A percentile compares a stretch with the other conserved stretches of the same genome.
phyloP scores from a whole-genome alignment of 768 basidiomycete species.

The Pleurotus salmoneostramineus region DNA sequence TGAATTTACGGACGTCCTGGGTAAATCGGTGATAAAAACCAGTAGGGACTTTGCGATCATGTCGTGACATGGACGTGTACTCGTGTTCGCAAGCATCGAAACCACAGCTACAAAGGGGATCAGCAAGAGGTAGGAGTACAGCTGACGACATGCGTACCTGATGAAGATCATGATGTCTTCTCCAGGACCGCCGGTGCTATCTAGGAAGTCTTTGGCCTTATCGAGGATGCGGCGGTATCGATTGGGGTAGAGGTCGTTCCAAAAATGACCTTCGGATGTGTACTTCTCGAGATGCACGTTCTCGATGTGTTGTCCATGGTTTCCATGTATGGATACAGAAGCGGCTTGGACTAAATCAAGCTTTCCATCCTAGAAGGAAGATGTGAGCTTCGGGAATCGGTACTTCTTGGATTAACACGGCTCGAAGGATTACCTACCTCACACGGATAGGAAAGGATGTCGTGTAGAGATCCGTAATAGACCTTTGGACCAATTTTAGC shows the following conservation, averaged over 20 bases:
- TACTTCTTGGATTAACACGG: not conserved
- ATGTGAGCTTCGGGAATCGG: not conserved
- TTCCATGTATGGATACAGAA: conserved; percentile 71
- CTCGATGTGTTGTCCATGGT: conserved; percentile 85
- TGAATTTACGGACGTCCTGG: conserved; percentile 61
- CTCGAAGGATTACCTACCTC: conserved; percentile 45
- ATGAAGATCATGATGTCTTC: conserved; percentile 82
- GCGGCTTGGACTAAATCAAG: conserved; percentile 78
- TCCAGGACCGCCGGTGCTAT: conserved; percentile 57
- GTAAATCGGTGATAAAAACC: conserved; percentile 86
- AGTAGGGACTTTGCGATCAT: conserved; percentile 83
- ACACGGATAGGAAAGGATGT: conserved; percentile 89
- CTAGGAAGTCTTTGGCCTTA: conserved; percentile 68
- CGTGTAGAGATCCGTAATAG: conserved; percentile 93
- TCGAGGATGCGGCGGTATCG: conserved; percentile 59
- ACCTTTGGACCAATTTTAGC: conserved; percentile 50
- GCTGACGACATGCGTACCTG: conserved; percentile 45
- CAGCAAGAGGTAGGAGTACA: not conserved
- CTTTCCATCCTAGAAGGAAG: conserved; percentile 67
- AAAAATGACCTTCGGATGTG: conserved; percentile 69
- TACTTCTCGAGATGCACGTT: conserved; percentile 83
- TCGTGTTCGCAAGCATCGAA: conserved; percentile 97
- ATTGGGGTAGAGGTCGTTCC: conserved; percentile 64
- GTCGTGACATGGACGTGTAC: conserved; percentile 85
- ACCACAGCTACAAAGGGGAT: conserved; percentile 60